These are phyloP conservation scores for Digitaria exilis DNA, from an alignment of 202 grass and related monocot species.

Conservation along the genomic window DNA sequence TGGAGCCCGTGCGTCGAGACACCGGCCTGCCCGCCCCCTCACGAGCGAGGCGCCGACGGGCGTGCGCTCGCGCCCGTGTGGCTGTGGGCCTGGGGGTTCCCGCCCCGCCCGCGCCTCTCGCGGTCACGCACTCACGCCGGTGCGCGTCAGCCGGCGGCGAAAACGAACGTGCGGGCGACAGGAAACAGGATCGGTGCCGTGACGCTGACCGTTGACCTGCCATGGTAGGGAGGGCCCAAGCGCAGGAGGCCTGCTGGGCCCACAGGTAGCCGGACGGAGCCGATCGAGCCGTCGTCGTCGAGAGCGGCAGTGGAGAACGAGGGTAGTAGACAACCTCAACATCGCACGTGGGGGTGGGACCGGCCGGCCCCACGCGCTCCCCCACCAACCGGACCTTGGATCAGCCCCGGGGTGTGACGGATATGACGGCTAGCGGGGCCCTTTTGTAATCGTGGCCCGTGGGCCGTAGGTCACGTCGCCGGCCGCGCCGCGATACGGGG, in stretches of 20 bases:
- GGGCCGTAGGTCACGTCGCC: slow-evolving; percentile 51
- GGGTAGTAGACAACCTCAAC: slow-evolving; percentile 39
- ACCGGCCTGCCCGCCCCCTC: too few relatives aligned
- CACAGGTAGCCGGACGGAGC: background rate
- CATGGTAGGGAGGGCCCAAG: background rate
- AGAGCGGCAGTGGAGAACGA: background rate
- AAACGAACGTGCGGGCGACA: slow-evolving; percentile 18
- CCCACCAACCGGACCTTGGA: slow-evolving; percentile 57
- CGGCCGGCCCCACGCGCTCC: slow-evolving; percentile 1
- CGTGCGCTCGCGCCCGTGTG: too few relatives aligned
- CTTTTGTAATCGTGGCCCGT: background rate
- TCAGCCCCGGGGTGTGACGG: slow-evolving; percentile 39
- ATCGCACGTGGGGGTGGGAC: slow-evolving; percentile 46
- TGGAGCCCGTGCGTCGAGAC: slow-evolving; percentile 16
- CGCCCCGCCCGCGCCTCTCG: too few relatives aligned
- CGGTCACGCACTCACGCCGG: background rate
- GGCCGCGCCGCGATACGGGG: too few relatives aligned
- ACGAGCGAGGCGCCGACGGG: slow-evolving; percentile 5
- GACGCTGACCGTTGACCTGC: slow-evolving; percentile 44
- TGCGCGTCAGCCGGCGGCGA: background rate
- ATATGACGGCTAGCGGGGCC: slow-evolving; percentile 39
- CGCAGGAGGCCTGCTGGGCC: too few relatives aligned
- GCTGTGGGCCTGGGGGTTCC: too few relatives aligned
- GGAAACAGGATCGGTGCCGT: background rate
- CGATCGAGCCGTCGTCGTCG: background rate